Evolutionary conservation across 805 yeast genomes (phyloP).

Genomic region (Candida morakotiae): DNA sequence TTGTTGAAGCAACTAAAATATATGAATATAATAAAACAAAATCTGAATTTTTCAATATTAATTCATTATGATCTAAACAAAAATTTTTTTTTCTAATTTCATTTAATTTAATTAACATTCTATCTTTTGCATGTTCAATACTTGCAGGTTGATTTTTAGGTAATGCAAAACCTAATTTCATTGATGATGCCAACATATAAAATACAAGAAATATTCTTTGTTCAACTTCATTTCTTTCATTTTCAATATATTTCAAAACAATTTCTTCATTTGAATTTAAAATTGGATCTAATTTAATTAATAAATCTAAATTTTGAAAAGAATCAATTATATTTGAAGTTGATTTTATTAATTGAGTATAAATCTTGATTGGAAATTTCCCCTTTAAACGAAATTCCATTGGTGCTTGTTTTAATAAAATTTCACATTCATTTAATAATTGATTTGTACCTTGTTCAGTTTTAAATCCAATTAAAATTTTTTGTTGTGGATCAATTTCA

Average conservation of each 20-base stretch:
- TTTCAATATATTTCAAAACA: constrained; percentile 50
- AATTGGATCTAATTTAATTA: constrained; percentile 59
- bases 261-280: constrained; percentile 50
- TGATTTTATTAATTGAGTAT: constrained; percentile 45
- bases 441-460: constrained; percentile 47
- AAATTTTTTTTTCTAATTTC: constrained; percentile 46
- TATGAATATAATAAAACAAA: constrained; percentile 75
- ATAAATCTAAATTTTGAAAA: constrained; percentile 65
- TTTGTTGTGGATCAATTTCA: constrained; percentile 29
- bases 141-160: constrained; percentile 70
- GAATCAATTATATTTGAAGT: constrained; percentile 71
- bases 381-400: constrained; percentile 75
- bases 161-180: constrained; percentile 70
- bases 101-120: constrained; percentile 62
- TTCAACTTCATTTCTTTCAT: constrained; percentile 66
- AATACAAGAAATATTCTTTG: constrained; percentile 70
- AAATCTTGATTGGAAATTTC: constrained; percentile 53
- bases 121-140: constrained; percentile 67
- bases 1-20: constrained; percentile 64
- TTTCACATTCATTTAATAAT: constrained; percentile 57
- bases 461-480: constrained; percentile 37
- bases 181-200: constrained; percentile 74
- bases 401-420: constrained; percentile 65
- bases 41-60: constrained; percentile 56
- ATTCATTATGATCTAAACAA: constrained; percentile 12